Evolutionary conservation across 2,329 filamentous ascomycete species (phyloP), one percentile per base, ranked within the genome.

Genomic region (Rachicladosporium sp.): DNA sequence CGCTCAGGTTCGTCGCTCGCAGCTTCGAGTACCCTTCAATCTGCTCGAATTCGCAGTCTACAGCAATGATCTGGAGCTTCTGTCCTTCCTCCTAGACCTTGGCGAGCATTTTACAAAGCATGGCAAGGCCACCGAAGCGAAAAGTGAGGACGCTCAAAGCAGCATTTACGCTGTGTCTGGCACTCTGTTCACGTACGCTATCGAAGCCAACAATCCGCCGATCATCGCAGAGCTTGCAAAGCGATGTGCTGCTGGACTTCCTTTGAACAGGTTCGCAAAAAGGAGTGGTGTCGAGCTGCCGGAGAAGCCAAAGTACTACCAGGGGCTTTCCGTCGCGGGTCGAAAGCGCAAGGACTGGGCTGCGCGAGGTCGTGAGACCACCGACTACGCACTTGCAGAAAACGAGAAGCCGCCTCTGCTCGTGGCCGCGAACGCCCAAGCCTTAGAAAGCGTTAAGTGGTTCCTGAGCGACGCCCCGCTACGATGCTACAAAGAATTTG

Each of bases 261-360:
- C 82, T 0, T 61, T 88, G 0, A 73, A 81, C 35, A 64, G 74
- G 11, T 61, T 91, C 4, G 71, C 82, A 33, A 73, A 78, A 58
- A 73, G 72, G 41, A 79, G 70, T 41, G 81, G 81, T 2, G 59
- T 80, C 1, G 11, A 80, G 50, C 57, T 78, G 36, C 35, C 41
- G 19, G 65, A 74, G 46, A 82, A 80, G 56, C 75, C 82, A 1
- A 71, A 71, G 40, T 83, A 75, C 56, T 93, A 93, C 53, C 80
- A 83, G 57, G 85, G 85, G 0, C 59, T 89, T 23, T 79, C 76
- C 1, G 79, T 93, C 1, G 78, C 82, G 46, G 83, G 84, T 2
- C 77, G 76, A 57, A 88, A 88, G 59, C 67, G 76, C 36, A 65
- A 67, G 29, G 83, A 88, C 49, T 93, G 84, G 85, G 81, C 82